Base-by-base conservation (phyloP, 345 rosid genomes). In the Eucalyptus erythrocorys region DNA sequence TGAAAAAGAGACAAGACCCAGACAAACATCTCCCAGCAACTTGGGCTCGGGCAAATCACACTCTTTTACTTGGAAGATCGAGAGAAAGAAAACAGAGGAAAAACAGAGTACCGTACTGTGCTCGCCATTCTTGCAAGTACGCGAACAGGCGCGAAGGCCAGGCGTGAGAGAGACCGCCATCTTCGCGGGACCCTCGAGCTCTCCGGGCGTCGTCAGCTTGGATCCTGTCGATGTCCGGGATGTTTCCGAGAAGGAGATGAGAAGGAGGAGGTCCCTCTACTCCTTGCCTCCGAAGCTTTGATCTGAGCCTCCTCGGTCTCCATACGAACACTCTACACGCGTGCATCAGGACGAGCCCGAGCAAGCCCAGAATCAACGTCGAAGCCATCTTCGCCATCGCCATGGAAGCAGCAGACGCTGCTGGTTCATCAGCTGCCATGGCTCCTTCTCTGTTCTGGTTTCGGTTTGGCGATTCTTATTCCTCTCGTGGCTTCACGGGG, bases 241-340 rank as follows among this genome's bases (percentile, higher is more conserved):
- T 92, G 89, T 92, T 92, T 15, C 96, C 96, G 50, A 87, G 37
- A 13, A 94, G 88, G 64, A 92, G 79, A 55, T 93, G 89, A 51
- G 93, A 89, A 89, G 93, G 94, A 59, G 88, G 61, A 32, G 95
- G 95, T 13, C 95, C 96, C 86, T n/a, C 82, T 81, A 93, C 66
- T 15, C 96, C 96, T 90, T 92, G 95, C 87, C 81, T 90, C 87
- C 43, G 61, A 76, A 94, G 93, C 87, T 13, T 90, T 48, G 91
- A 90, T 30, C 92, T 89, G 30, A 92, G 81, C 85, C 64, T 88
- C 87, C 48, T 66, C 30, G 93, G 93, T 86, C 88, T 91, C 90
- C 86, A 59, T 24, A 87, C 32, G 88, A 92, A 87, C 66, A 61
- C 57, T 48, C 45, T 48, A 80, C 51, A 91, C 21, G 87, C 22